Evolutionary conservation across 768 basidiomycete genomes (phyloP), one percentile per base, ranked within the genome.

Genomic region (Agaricus bisporus): DNA sequence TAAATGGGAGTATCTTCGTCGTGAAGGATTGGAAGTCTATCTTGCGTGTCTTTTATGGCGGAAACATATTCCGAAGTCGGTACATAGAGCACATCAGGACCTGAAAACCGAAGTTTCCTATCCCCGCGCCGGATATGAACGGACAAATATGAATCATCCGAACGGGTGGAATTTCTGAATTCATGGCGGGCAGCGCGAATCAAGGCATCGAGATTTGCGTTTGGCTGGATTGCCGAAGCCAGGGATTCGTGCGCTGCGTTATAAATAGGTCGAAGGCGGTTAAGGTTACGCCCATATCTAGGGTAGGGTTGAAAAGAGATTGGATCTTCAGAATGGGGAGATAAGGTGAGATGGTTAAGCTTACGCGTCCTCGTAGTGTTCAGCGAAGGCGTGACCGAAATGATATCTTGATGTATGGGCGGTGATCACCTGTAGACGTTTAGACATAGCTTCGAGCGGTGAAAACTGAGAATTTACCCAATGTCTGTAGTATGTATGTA

Each of bases 71-170:
- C 73, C 36, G 46, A 41, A 25, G 41, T 70, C 58, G 22, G 77
- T 58, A 1, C 83, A 80, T 14, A 88, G 71, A 61, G 78, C 72
- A 5, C 67, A 59, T 42, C 69, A 64, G 29, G 68, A 70, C 55
- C 73, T 59, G 71, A 79, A 4, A 77, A 78, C 9, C 62, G 56
- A 11, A 80, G 73, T 45, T 69, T 65, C 5, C 75, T 71, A 66
- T 86, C 85, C 12, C 85, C 85, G 41, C 78, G 75, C 32, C 85
- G 80, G 55, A 86, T 73, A 63, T 88, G 83, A 11, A 81, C 70
- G n/a, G 75, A 73, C 41, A 82, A 60, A 62, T 85, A 86, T 4
- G 65, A 61, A 25, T 32, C 42, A 1, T 52, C 46, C 4, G 36
- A 55, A 5, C 41, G n/a, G 49, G 41, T 20, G 44, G 56, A 41